These are phyloP conservation scores for Psilocybe azurescens DNA, from an alignment of 768 basidiomycete species.

Conservation along the genomic window DNA sequence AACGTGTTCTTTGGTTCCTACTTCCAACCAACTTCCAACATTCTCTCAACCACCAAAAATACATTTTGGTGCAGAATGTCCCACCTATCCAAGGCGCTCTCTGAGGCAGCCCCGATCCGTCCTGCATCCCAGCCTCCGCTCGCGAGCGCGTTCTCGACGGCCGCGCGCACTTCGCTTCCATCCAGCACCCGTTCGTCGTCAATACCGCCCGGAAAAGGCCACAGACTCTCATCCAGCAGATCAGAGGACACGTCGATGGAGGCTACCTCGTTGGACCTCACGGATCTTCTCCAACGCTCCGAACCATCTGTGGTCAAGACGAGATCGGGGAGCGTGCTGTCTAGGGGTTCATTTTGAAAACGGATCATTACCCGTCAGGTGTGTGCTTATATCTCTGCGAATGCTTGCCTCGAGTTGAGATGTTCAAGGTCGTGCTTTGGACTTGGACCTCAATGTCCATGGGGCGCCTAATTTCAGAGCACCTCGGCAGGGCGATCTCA, in stretches of 20 bases:
- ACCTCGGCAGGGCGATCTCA: conserved; percentile 76
- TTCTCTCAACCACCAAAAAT: background rate
- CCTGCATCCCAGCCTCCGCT: background rate
- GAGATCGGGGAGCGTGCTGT: conserved; percentile 81
- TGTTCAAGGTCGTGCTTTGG: conserved; percentile 77
- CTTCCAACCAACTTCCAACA: background rate
- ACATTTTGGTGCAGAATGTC: background rate
- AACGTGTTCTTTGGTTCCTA: background rate
- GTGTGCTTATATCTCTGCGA: conserved; percentile 15
- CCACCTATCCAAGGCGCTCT: background rate
- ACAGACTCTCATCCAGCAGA: background rate
- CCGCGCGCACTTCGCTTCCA: background rate
- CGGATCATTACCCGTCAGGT: conserved; percentile 87
- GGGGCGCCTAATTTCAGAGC: conserved; percentile 97
- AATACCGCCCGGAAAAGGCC: background rate
- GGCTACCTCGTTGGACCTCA: conserved; percentile 49
- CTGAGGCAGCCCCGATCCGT: background rate
- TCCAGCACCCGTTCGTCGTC: background rate
- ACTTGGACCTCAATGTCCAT: conserved; percentile 89
- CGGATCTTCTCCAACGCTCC: conserved; percentile 65
- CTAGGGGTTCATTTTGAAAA: conserved; percentile 92
- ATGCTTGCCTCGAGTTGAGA: background rate
- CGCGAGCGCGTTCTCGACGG: background rate
- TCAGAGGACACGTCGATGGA: background rate
- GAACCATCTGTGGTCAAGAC: conserved; percentile 82